Evolutionary conservation across 345 rosid genomes (phyloP), one percentile per base, ranked within the genome.

Genomic region (Linum tenue): DNA sequence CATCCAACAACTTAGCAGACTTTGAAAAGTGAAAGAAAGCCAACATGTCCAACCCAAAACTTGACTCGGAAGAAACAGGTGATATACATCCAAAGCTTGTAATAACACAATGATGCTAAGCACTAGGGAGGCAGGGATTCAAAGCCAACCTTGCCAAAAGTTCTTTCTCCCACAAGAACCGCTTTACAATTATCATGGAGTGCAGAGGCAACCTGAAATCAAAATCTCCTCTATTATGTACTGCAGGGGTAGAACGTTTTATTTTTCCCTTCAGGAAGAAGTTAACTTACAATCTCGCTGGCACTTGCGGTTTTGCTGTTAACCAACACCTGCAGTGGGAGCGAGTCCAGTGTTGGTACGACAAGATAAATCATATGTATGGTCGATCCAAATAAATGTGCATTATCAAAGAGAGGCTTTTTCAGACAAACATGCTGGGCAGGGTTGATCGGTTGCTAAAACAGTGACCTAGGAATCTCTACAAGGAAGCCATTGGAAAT

Each of bases 141-240:
- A 8, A 44, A 55, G 65, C 62, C 35, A 67, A 88, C 99, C 99
- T 90, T 90, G 80, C 99, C 97, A 55, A 78, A 90, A 36, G 96
- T 94, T 75, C 78, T 82, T 60, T 90, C 96, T 14, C 97, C 97
- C 59, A 90, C 99, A 56, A 94, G 99, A 64, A 90, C 86, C 67
- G 96, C 97, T 85, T 80, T 90, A 76, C 98, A 92, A 75, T 92
- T 92, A 80, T 92, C 98, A 76, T 90, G 97, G 69, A 92, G 97
- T 44, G 98, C 97, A 73, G 98, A 90, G 56, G 97, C 98, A 68
- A 90, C 98, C 97, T 92, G 82, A 69, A 73, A 71, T 7, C 55
- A 42, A 48, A 76, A 69, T 22, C 16, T 48, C 39, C 38, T 60
- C 61, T 65, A 48, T 22, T 50, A 14, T 15, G 69, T 39, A 31